Percentiles rank a stretch among this genome's conserved stretches.
These are phyloP conservation scores for Abelmoschus esculentus DNA, from an alignment of 345 rosid species.

Conservation along the genomic window DNA sequence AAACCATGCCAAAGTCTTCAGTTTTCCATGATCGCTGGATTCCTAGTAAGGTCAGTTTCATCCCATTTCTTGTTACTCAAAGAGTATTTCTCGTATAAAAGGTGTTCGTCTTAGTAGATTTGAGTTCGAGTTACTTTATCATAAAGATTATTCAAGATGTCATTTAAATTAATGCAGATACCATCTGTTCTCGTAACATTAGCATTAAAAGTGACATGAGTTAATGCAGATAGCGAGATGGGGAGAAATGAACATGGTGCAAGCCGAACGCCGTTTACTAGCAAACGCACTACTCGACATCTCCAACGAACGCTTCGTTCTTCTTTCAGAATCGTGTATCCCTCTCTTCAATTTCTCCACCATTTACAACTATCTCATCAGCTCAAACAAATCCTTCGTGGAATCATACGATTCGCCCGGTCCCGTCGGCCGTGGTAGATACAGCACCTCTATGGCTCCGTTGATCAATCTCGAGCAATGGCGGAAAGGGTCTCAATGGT, in stretches of 20 bases:
- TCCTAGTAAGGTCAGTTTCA: slow-evolving; percentile 57
- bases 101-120: no score
- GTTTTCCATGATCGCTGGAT: slow-evolving; percentile 56
- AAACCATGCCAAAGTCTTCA: slow-evolving; percentile 27
- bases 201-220: not conserved
- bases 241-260: slow-evolving; percentile 70
- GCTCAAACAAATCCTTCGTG: slow-evolving; percentile 39
- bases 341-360: slow-evolving; percentile 74
- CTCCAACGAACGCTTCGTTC: slow-evolving; percentile 67
- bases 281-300: slow-evolving; percentile 70
- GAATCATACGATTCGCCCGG: slow-evolving; percentile 46
- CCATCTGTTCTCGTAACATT: no score
- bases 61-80: no score
- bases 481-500: slow-evolving; percentile 95
- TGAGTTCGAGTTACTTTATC: no score
- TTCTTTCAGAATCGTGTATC: slow-evolving; percentile 75
- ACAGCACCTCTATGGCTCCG: slow-evolving; percentile 41
- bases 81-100: no score
- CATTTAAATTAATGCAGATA: no score
- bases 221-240: slow-evolving; percentile 24
- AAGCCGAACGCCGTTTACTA: slow-evolving; percentile 69
- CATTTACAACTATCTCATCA: slow-evolving; percentile 45
- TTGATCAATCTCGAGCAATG: slow-evolving; percentile 35
- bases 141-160: no score
- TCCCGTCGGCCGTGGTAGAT: slow-evolving; percentile 67